These are phyloP conservation scores for Chaetomium fimeti DNA, from an alignment of 495 filamentous ascomycete species.

Conservation along the genomic window DNA sequence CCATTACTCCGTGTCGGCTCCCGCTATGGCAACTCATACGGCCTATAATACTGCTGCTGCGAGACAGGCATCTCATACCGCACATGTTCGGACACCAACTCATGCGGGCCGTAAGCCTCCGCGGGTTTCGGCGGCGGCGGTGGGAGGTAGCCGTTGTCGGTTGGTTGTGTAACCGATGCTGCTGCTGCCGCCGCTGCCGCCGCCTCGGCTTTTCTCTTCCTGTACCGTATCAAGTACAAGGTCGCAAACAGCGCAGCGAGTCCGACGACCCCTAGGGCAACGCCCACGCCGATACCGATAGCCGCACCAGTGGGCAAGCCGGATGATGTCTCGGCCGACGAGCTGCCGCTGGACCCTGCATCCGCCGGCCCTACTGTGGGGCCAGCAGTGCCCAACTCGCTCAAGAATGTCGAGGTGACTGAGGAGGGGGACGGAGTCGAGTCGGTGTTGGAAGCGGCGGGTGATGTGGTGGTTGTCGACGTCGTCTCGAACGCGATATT, in stretches of 20 bases:
- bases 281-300: not conserved
- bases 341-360: not conserved
- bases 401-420: not conserved
- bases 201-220: not conserved
- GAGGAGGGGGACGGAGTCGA: not conserved
- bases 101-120: not conserved
- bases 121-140: not conserved
- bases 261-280: not conserved
- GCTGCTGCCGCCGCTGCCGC: not conserved
- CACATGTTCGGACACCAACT: not conserved
- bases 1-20: too few relatives aligned
- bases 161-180: not conserved
- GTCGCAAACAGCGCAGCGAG: not conserved
- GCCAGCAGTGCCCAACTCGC: not conserved
- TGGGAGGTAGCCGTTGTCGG: not conserved
- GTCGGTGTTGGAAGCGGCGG: not conserved
- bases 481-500: not conserved
- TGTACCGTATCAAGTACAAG: not conserved
- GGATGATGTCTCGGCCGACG: not conserved
- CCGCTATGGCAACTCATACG: not conserved
- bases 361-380: not conserved
- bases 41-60: not conserved
- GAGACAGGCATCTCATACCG: not conserved
- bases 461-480: not conserved
- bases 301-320: not conserved